phyloP scores from a whole-genome alignment of 192 early-diverging fungal species.

The Entomortierella lignicola region DNA sequence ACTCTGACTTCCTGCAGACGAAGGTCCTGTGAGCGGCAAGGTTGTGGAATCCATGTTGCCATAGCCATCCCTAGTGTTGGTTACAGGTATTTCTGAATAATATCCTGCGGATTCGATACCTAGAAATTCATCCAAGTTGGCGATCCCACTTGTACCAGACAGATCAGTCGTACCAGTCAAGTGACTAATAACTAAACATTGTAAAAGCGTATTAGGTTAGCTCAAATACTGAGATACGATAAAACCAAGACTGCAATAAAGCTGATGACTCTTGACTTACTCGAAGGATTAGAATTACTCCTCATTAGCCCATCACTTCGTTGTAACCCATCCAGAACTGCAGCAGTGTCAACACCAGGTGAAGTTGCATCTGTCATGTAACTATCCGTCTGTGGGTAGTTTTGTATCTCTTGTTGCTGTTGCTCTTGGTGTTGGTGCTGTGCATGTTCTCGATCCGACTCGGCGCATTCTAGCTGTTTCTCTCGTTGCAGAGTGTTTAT shows the following conservation, averaged over 20 bases:
- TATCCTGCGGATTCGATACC: conserved; percentile 15
- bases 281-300: conserved; percentile 31
- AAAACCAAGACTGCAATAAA: too few species aligned
- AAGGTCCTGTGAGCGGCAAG: conserved; percentile 10
- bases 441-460: not conserved
- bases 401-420: conserved; percentile 11
- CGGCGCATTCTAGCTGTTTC: conserved; percentile 1
- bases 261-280: conserved; percentile 6
- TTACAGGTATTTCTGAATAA: not conserved
- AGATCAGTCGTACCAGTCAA: conserved; percentile 17
- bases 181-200: conserved; percentile 26
- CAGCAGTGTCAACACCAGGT: conserved; percentile 1
- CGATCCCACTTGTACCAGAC: conserved; percentile 14
- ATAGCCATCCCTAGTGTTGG: not conserved
- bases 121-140: conserved; percentile 27
- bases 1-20: not conserved
- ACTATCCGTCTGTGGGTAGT: conserved; percentile 8
- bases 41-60: conserved; percentile 14
- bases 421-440: conserved; percentile 4
- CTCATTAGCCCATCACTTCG: conserved; percentile 13
- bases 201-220: too few species aligned
- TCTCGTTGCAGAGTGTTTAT: not conserved
- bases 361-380: conserved; percentile 27
- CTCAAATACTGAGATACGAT: too few species aligned
- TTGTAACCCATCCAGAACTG: not conserved